Conservation (phyloP, 2,329 filamentous ascomycete genomes). For the Stenocarpella maydis region DNA sequence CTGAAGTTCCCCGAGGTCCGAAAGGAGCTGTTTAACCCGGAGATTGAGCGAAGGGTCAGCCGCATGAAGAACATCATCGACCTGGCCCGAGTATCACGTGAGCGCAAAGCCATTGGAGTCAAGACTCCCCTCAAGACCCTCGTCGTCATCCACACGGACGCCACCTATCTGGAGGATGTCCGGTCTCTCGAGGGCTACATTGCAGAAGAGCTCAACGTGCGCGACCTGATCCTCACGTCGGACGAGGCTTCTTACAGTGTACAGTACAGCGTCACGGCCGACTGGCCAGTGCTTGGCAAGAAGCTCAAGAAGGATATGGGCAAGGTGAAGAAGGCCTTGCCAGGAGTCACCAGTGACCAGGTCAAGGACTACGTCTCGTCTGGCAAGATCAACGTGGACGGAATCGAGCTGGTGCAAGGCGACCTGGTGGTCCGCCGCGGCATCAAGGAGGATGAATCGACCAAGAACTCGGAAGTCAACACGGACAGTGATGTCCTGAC, state of each 20-base stretch:
- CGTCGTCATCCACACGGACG: conserved; percentile 85
- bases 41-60: conserved; percentile 84
- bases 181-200: conserved; percentile 88
- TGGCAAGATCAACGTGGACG: conserved; percentile 82
- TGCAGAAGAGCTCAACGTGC: conserved; percentile 88
- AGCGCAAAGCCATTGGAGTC: conserved; percentile 82
- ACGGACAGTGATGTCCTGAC: conserved; percentile 90
- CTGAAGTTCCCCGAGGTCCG: conserved; percentile 88
- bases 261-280: conserved; percentile 86
- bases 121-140: conserved; percentile 92
- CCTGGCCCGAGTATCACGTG: conserved; percentile 83
- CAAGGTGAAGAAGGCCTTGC: conserved; percentile 90
- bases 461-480: conserved; percentile 82
- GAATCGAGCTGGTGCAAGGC: conserved; percentile 81
- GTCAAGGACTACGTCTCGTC: conserved; percentile 80
- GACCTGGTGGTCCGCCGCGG: conserved; percentile 86
- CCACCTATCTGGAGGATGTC: conserved; percentile 85
- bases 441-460: conserved; percentile 75
- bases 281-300: conserved; percentile 95
- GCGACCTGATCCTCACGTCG: conserved; percentile 81
- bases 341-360: conserved; percentile 78
- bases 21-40: conserved; percentile 85
- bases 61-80: conserved; percentile 98
- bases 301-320: conserved; percentile 96
- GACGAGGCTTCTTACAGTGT: conserved; percentile 94